phyloP scores from a whole-genome alignment of 345 rosid genomes.

The Gossypium sturtianum region DNA sequence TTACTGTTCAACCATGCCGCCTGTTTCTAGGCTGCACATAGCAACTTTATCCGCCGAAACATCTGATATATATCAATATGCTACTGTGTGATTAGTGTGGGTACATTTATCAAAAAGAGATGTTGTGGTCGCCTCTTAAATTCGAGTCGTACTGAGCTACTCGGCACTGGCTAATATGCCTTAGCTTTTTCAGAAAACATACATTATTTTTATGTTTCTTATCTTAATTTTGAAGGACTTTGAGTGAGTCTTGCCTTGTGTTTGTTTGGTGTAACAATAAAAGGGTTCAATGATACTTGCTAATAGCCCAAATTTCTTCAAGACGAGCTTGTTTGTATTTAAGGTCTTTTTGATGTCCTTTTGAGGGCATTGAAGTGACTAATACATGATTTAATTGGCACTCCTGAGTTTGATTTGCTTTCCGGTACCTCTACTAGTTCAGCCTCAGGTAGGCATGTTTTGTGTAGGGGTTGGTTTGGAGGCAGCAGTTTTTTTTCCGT shows the following conservation, averaged over 20 bases:
- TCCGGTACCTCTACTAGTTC: not conserved
- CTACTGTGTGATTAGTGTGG: too few species aligned
- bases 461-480: not conserved
- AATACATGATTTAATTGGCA: not conserved
- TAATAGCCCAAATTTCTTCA: not conserved
- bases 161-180: not conserved
- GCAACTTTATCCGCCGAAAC: not conserved
- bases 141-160: not conserved
- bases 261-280: not conserved
- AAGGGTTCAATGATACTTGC: not conserved
- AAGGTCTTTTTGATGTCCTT: not conserved
- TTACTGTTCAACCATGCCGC: not conserved
- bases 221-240: not conserved
- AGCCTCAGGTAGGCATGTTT: not conserved
- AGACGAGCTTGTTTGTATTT: not conserved
- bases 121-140: not conserved
- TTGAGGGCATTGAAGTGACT: conserved; percentile 4
- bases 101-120: not conserved
- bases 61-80: not conserved
- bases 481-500: not conserved
- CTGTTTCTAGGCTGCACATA: not conserved
- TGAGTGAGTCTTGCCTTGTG: not conserved
- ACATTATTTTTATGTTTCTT: not conserved
- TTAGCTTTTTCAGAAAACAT: not conserved
- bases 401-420: not conserved